These are phyloP conservation scores for Mesotaenium endlicherianum DNA, from an alignment of 139 green algal species.

Conservation along the genomic window DNA sequence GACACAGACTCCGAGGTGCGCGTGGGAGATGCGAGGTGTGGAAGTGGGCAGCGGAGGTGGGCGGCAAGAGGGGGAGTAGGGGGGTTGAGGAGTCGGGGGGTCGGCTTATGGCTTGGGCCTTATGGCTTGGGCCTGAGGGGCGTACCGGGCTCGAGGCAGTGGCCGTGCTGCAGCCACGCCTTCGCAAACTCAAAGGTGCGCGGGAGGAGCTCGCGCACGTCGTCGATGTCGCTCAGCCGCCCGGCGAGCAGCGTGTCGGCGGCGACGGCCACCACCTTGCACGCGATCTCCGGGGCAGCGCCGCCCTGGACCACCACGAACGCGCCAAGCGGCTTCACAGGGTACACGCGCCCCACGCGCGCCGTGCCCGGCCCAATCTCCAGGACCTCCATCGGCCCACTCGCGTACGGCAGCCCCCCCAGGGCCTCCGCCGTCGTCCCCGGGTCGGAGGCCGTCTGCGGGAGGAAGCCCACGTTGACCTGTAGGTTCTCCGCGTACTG, in stretches of 20 bases:
- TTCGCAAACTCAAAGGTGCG: background rate
- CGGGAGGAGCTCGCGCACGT: conserved; percentile 7
- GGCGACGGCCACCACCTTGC: conserved; percentile 26
- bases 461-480: conserved; percentile 22
- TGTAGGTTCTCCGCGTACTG: background rate
- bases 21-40: too few species aligned
- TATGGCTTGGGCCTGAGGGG: too few species aligned
- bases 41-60: too few species aligned
- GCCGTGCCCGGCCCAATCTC: conserved; percentile 16
- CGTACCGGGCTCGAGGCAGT: conserved; percentile 21
- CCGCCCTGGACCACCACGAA: conserved; percentile 24
- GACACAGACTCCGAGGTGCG: too few species aligned
- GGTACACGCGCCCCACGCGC: conserved; percentile 19
- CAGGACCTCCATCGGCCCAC: conserved; percentile 15
- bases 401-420: conserved; percentile 4
- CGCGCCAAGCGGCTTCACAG: conserved; percentile 16
- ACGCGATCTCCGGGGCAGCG: background rate
- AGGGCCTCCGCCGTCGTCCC: background rate
- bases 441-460: conserved; percentile 21
- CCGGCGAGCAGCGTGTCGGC: background rate
- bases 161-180: conserved; percentile 20
- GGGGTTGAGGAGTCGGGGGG: too few species aligned
- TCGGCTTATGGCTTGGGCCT: too few species aligned
- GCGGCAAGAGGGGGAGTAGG: too few species aligned
- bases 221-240: conserved; percentile 9